These are phyloP conservation scores for Kwoniella sp. DNA, from an alignment of 768 basidiomycete genomes.

Conservation along the genomic window DNA sequence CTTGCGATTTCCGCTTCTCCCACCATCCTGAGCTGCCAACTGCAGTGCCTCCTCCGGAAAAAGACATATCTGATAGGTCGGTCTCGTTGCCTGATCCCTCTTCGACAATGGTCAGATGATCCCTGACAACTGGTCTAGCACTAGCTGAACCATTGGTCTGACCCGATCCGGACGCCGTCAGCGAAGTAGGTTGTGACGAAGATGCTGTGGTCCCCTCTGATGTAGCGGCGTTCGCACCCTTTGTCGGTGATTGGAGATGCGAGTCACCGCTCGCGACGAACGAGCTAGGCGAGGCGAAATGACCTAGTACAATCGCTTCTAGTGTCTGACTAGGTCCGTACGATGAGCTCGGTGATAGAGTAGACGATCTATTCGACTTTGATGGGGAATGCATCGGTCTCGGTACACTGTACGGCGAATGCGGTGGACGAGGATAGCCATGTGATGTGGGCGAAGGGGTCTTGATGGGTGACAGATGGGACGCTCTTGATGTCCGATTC, in stretches of 20 bases:
- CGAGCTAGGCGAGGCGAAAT: slow-evolving; percentile 13
- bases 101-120: slow-evolving; percentile 17
- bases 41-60: background rate
- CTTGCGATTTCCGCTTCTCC: slow-evolving; percentile 28
- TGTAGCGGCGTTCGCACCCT: background rate
- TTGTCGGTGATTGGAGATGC: background rate
- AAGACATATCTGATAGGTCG: slow-evolving; percentile 21
- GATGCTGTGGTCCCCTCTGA: background rate
- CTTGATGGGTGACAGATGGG: background rate
- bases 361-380: slow-evolving; percentile 13
- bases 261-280: slow-evolving; percentile 1
- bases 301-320: slow-evolving; percentile 17
- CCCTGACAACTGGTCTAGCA: background rate
- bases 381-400: slow-evolving; percentile 18
- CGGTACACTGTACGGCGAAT: slow-evolving; percentile 20
- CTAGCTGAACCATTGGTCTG: background rate
- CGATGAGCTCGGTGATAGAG: slow-evolving; percentile 12
- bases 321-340: slow-evolving; percentile 11
- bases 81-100: slow-evolving; percentile 28
- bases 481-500: slow-evolving; percentile 9
- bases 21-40: slow-evolving; percentile 27
- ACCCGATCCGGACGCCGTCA: slow-evolving; percentile 1
- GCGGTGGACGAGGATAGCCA: slow-evolving; percentile 14
- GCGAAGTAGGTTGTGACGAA: background rate
- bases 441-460: background rate